Percentiles rank a stretch among this genome's conserved stretches.
Conservation (phyloP, 2,329 filamentous ascomycete genomes). For the Penicillium sp. region DNA sequence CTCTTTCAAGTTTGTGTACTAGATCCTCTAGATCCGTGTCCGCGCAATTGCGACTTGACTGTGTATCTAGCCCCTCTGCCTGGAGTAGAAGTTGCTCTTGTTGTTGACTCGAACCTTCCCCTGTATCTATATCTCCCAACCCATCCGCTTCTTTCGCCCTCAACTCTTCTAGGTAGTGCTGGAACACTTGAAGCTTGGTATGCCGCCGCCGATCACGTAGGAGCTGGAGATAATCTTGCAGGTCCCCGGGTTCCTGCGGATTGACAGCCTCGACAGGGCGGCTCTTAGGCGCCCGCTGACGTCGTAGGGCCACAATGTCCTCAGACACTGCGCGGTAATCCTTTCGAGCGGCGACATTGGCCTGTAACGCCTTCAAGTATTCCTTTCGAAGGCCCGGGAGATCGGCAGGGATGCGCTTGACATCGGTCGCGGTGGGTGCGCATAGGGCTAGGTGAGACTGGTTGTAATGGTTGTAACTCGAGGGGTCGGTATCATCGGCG, state of each 20-base stretch:
- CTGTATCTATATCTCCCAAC: constrained; percentile 32
- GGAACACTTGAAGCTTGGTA: constrained; percentile 55
- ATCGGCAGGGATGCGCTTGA: constrained; percentile 47
- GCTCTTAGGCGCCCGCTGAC: constrained; percentile 30
- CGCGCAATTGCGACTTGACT: constrained; percentile 16
- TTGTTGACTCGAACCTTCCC: constrained; percentile 25
- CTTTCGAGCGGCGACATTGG: constrained; percentile 49
- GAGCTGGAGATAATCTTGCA: constrained; percentile 52
- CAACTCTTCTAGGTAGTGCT: constrained; percentile 53
- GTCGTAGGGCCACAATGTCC: constrained; percentile 38
- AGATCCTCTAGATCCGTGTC: constrained; percentile 41
- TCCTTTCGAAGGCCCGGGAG: constrained; percentile 51
- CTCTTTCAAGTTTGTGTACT: constrained; percentile 47
- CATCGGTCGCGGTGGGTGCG: constrained; percentile 39
- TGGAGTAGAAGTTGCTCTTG: constrained; percentile 8
- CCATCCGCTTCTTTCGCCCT: constrained; percentile 35
- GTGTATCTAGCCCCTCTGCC: constrained; percentile 28
- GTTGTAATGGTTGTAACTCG: constrained; percentile 27
- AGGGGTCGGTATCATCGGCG: constrained; percentile 35
- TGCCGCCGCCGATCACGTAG: constrained; percentile 54
- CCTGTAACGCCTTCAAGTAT: constrained; percentile 55
- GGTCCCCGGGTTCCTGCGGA: constrained; percentile 33
- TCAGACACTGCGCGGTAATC: constrained; percentile 45
- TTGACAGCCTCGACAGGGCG: constrained; percentile 26
- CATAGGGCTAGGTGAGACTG: constrained; percentile 45